Evolutionary conservation across 352 stramenopile species (phyloP), one percentile per base, ranked within the genome.

Genomic region (Phytophthora meadii): DNA sequence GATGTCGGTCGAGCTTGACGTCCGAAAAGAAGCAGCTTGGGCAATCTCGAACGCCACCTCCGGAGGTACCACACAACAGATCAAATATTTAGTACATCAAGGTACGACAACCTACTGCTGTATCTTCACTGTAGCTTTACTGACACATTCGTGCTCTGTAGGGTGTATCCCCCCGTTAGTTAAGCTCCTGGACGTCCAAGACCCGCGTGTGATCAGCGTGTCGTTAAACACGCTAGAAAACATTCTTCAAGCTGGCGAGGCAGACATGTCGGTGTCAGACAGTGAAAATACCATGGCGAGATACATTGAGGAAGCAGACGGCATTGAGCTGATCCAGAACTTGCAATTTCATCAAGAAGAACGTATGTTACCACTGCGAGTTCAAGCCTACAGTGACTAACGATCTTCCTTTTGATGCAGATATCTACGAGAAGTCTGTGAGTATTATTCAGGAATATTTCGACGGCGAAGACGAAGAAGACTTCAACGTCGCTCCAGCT

Each of bases 381-480:
- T 11, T 36, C 30, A 36, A 14, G 30, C 30, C 30, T 36, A 12
- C n/a, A 51, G 14, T 54, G 39, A 9, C 37, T 61, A 39, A 61
- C 53, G 47, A 8, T 32, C 48, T 48, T 42, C 19, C 56, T 36
- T 45, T 27, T 15, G 6, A 42, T 47, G 41, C 61, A 95, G 87
- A 89, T 25, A 89, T 98, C 27, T 98, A 98, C 69, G 74, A 97
- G 28, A 98, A 98, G 70, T 95, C 93, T 39, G 78, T 98, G 50
- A 90, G 91, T 60, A 98, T 99, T 59, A 84, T 99, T 25, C 94
- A 97, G 68, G 97, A 96, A 25, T 99, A 99, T 83, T 99, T 99
- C 77, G 96, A 97, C 36, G 95, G 97, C 15, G 97, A 99, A 55
- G 97, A 99, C 48, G 98, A 99, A 25, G 97, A 98, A 60, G 97